phyloP scores from a whole-genome alignment of 352 stramenopile species.

The Pythium pyrilobum region DNA sequence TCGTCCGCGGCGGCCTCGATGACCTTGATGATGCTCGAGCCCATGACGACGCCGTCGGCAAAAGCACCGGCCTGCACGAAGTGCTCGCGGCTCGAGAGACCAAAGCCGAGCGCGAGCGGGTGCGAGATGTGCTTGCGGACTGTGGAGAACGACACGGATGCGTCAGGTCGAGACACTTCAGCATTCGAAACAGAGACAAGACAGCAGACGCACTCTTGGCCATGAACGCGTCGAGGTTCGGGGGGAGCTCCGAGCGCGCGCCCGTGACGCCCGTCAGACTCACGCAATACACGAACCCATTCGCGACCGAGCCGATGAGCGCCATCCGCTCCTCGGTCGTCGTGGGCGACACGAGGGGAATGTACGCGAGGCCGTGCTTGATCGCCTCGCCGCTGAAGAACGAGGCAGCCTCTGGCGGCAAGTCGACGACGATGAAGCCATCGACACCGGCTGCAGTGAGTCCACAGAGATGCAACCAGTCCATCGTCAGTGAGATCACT shows the following conservation, averaged over 20 bases:
- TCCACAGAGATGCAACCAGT: too few species aligned
- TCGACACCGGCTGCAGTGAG: constrained; percentile 87
- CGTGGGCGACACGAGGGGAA: constrained; percentile 96
- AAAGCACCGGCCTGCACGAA: constrained; percentile 89
- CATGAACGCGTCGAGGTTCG: constrained; percentile 94
- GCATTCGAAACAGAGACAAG: neutral
- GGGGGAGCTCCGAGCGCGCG: constrained; percentile 83
- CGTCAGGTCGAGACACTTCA: too few species aligned
- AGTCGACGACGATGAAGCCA: constrained; percentile 98
- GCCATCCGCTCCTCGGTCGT: constrained; percentile 94
- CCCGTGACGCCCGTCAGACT: constrained; percentile 93
- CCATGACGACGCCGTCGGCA: constrained; percentile 89
- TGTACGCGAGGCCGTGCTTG: constrained; percentile 91
- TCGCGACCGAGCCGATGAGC: constrained; percentile 59
- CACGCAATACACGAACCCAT: constrained; percentile 87
- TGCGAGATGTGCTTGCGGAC: constrained; percentile 79
- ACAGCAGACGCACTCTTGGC: constrained; percentile 49
- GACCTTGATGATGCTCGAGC: constrained; percentile 84
- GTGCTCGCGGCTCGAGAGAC: constrained; percentile 93
- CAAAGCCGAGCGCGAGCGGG: constrained; percentile 96
- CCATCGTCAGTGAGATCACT: too few species aligned
- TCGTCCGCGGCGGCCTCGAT: constrained; percentile 61
- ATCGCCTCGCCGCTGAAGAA: constrained; percentile 88
- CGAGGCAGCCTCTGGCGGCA: constrained; percentile 93
- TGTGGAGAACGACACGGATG: constrained; percentile 20